Evolutionary conservation across 129 eudicot genomes (phyloP).

Genomic region (Lonicera japonica): DNA sequence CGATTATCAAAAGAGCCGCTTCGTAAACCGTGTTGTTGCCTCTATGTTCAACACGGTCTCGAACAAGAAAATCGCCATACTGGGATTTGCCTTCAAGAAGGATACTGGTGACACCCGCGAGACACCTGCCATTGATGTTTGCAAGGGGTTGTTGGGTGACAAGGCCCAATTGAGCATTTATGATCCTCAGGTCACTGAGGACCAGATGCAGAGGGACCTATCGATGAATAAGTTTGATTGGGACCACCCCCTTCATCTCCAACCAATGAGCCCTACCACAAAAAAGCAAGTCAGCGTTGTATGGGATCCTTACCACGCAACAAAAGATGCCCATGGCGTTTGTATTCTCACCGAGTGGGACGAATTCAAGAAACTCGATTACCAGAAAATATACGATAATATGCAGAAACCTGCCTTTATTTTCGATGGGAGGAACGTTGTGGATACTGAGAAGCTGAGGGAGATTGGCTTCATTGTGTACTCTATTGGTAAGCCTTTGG

Average conservation of each 20-base stretch:
- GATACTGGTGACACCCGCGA: slow-evolving; percentile 83
- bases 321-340: slow-evolving; percentile 74
- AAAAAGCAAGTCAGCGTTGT: slow-evolving; percentile 70
- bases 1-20: slow-evolving; percentile 78
- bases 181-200: slow-evolving; percentile 87
- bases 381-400: slow-evolving; percentile 65
- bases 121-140: slow-evolving; percentile 87
- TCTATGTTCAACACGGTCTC: slow-evolving; percentile 93
- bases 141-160: slow-evolving; percentile 82
- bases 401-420: slow-evolving; percentile 91
- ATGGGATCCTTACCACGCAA: slow-evolving; percentile 83
- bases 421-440: slow-evolving; percentile 80
- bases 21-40: slow-evolving; percentile 84
- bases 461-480: slow-evolving; percentile 79
- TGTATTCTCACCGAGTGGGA: slow-evolving; percentile 90
- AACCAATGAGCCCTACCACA: slow-evolving; percentile 84
- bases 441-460: slow-evolving; percentile 53
- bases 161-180: slow-evolving; percentile 77
- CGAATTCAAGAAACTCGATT: slow-evolving; percentile 74
- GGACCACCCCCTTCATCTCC: slow-evolving; percentile 95
- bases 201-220: slow-evolving; percentile 79
- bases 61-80: slow-evolving; percentile 70
- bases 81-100: slow-evolving; percentile 85
- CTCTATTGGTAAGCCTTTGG: slow-evolving; percentile 89
- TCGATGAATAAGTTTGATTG: slow-evolving; percentile 83